phyloP scores from a whole-genome alignment of 2,329 filamentous ascomycete species.

The Epicoccum nigrum region DNA sequence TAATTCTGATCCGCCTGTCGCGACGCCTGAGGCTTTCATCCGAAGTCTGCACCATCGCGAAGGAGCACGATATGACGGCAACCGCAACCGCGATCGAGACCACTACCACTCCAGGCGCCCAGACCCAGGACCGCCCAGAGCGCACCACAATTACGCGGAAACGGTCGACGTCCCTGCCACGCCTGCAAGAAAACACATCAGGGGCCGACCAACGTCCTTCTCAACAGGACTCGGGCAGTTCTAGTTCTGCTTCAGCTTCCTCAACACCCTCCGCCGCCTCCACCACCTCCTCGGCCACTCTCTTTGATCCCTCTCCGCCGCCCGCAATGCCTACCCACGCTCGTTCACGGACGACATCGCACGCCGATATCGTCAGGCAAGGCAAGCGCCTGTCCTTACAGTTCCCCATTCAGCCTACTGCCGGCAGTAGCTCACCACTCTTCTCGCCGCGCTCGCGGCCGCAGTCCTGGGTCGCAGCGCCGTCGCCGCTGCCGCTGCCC shows the following conservation, averaged over 20 bases:
- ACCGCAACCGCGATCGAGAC: constrained; percentile 26
- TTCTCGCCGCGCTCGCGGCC: constrained; percentile 45
- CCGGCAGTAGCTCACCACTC: constrained; percentile 39
- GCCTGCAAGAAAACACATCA: constrained; percentile 33
- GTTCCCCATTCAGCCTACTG: constrained; percentile 54
- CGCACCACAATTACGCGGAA: constrained; percentile 22
- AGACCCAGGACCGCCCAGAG: constrained; percentile 39
- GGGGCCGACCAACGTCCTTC: constrained; percentile 20
- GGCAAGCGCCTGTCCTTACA: constrained; percentile 56
- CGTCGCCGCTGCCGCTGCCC: constrained; percentile 34
- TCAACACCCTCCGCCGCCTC: too few species aligned
- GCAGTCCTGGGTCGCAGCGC: constrained; percentile 47
- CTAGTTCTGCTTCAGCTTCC: too few species aligned
- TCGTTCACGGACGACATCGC: constrained; percentile 45
- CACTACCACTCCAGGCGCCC: too few species aligned
- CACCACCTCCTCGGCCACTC: constrained; percentile 24
- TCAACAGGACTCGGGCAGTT: constrained; percentile 20
- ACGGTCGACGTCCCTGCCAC: constrained; percentile 6
- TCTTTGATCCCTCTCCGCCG: constrained; percentile 21
- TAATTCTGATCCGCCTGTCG: constrained; percentile 45
- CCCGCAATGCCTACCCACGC: constrained; percentile 35
- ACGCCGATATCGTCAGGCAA: constrained; percentile 43
- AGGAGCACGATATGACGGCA: constrained; percentile 31
- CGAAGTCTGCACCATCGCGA: constrained; percentile 29
- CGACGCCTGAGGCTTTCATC: constrained; percentile 36